These are phyloP conservation scores for Chlamydomonas urium DNA, from an alignment of 139 green algal species.

Conservation along the genomic window DNA sequence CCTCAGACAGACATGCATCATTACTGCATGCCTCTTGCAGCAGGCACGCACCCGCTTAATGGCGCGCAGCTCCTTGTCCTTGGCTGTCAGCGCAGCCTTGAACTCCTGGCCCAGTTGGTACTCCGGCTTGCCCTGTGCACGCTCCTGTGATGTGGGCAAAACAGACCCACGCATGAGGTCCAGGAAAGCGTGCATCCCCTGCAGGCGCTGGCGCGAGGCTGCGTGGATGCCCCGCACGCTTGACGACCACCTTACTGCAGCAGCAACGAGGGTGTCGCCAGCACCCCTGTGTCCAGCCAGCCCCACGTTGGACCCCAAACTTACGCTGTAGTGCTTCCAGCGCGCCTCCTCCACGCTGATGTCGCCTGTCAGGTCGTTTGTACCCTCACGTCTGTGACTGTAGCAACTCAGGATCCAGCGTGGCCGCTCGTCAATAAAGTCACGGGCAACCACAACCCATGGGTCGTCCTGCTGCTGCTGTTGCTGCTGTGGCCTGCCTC, in stretches of 20 bases:
- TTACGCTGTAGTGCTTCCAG: constrained; percentile 13
- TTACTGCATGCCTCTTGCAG: background rate
- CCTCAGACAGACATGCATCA: background rate
- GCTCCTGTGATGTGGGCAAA: too few species aligned
- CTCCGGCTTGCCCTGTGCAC: constrained; percentile 7
- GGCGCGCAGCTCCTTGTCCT: background rate
- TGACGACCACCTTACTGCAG: too few species aligned
- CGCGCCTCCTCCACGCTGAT: constrained; percentile 50
- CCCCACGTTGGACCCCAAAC: background rate
- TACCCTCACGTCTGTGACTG: constrained; percentile 33
- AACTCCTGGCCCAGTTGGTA: background rate
- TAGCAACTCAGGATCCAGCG: constrained; percentile 53
- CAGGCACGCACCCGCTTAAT: background rate
- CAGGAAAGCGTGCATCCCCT: too few species aligned
- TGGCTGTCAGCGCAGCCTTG: background rate
- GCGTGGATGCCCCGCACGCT: too few species aligned
- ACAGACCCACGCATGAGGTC: too few species aligned
- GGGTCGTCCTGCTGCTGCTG: too few species aligned
- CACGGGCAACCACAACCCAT: constrained; percentile 29
- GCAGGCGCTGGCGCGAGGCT: too few species aligned
- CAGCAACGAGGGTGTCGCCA: too few species aligned
- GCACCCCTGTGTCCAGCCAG: background rate
- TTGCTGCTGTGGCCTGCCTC: too few species aligned
- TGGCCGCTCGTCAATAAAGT: constrained; percentile 42
- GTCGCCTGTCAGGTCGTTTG: constrained; percentile 51